A percentile compares a stretch with the other conserved stretches of the same genome.
Conservation (phyloP, 768 basidiomycete genomes). For the Phylloporus rhodoxanthus region DNA sequence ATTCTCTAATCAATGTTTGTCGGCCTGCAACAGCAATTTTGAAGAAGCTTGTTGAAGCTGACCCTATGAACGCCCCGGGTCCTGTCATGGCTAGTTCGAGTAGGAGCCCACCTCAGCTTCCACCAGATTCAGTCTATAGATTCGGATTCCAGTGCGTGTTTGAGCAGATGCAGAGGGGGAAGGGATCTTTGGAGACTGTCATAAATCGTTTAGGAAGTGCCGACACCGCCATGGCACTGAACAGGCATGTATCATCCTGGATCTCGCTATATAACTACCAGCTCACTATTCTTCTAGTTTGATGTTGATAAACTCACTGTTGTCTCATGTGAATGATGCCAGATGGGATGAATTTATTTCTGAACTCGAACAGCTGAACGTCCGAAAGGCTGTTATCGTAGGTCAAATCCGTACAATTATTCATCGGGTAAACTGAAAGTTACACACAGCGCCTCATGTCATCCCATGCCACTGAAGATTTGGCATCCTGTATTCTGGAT, state of each 20-base stretch:
- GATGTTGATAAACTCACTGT: slow-evolving; percentile 84
- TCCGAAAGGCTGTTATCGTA: slow-evolving; percentile 78
- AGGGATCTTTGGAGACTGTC: slow-evolving; percentile 72
- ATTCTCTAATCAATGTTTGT: slow-evolving; percentile 82
- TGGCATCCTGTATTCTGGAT: slow-evolving; percentile 78
- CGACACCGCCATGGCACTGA: slow-evolving; percentile 78
- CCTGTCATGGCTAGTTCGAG: slow-evolving; percentile 57
- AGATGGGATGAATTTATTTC: slow-evolving; percentile 76
- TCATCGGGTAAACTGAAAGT: slow-evolving; percentile 7
- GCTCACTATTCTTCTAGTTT: slow-evolving; percentile 45
- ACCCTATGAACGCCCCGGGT: slow-evolving; percentile 62
- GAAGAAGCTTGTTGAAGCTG: slow-evolving; percentile 84
- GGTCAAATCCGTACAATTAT: slow-evolving; percentile 26
- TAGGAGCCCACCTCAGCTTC: slow-evolving; percentile 42
- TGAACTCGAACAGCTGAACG: slow-evolving; percentile 69
- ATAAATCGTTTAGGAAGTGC: slow-evolving; percentile 72
- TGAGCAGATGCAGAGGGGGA: slow-evolving; percentile 72
- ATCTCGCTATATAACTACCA: background rate
- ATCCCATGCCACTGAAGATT: slow-evolving; percentile 71
- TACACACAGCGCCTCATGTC: slow-evolving; percentile 69
- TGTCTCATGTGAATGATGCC: slow-evolving; percentile 71
- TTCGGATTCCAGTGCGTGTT: slow-evolving; percentile 84
- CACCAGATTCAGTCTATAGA: slow-evolving; percentile 68
- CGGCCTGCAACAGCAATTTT: slow-evolving; percentile 88
- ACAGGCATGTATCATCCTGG: slow-evolving; percentile 47